A percentile compares a stretch with the other conserved stretches of the same genome.
Evolutionary conservation across 495 filamentous ascomycete genomes (phyloP).

Genomic region (Penicillium diatomitis): DNA sequence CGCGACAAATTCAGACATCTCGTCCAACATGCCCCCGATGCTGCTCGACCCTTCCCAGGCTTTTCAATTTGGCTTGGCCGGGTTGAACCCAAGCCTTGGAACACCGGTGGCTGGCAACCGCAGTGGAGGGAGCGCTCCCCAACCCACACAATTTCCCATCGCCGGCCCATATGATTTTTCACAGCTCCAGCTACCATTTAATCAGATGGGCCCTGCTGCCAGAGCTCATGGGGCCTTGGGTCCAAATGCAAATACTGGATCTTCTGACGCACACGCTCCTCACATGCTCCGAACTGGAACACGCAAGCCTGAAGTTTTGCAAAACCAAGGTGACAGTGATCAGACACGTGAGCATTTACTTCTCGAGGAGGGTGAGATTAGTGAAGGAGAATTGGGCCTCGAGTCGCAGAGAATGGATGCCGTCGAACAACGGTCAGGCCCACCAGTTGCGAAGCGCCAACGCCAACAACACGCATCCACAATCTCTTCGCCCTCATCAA

Average conservation of each 20-base stretch:
- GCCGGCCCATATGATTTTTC: slow-evolving; percentile 19
- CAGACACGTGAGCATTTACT: slow-evolving; percentile 9
- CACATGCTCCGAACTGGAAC: background rate
- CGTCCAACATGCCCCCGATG: slow-evolving; percentile 4
- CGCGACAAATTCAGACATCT: slow-evolving; percentile 11
- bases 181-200: slow-evolving; percentile 19
- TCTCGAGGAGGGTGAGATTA: slow-evolving; percentile 68
- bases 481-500: slow-evolving; percentile 13
- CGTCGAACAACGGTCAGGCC: background rate
- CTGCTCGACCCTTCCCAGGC: slow-evolving; percentile 1
- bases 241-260: slow-evolving; percentile 15
- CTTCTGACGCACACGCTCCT: slow-evolving; percentile 17
- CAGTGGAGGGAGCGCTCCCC: slow-evolving; percentile 13
- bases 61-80: slow-evolving; percentile 16
- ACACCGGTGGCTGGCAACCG: slow-evolving; percentile 17
- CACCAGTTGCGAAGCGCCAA: background rate
- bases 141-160: slow-evolving; percentile 26
- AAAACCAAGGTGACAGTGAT: background rate
- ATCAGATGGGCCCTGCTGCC: slow-evolving; percentile 3
- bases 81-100: slow-evolving; percentile 20
- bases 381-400: slow-evolving; percentile 42
- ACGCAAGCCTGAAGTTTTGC: slow-evolving; percentile 2
- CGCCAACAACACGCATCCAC: slow-evolving; percentile 25
- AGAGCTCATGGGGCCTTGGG: no score
- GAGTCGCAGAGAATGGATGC: no score